Conservation (phyloP, 768 basidiomycete genomes). For the Leccinum pellstonianum region DNA sequence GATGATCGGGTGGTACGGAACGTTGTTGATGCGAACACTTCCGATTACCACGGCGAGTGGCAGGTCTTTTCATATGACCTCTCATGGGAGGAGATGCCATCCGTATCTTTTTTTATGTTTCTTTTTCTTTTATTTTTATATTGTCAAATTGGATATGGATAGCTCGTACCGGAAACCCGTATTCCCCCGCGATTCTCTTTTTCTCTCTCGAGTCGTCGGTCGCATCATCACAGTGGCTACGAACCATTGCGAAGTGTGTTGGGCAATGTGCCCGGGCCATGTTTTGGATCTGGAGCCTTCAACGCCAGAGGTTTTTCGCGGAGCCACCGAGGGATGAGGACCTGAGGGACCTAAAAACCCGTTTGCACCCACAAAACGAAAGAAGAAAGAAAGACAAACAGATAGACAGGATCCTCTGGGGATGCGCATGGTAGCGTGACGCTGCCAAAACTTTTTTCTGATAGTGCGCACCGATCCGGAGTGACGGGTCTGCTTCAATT, state of each 20-base stretch:
- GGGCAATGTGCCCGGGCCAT: slow-evolving; percentile 11
- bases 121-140: slow-evolving; percentile 1
- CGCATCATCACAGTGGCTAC: neutral
- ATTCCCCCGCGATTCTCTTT: neutral
- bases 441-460: neutral
- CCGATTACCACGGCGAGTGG: slow-evolving; percentile 26
- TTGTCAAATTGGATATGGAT: slow-evolving; percentile 21
- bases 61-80: slow-evolving; percentile 20
- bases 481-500: slow-evolving; percentile 1
- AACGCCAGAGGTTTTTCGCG: slow-evolving; percentile 15
- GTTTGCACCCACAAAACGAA: neutral
- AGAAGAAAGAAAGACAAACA: neutral
- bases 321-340: slow-evolving; percentile 4
- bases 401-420: slow-evolving; percentile 1
- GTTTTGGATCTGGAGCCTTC: slow-evolving; percentile 13
- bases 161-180: slow-evolving; percentile 14
- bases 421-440: slow-evolving; percentile 10
- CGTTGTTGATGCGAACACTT: slow-evolving; percentile 7
- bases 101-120: slow-evolving; percentile 8
- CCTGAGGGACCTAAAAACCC: slow-evolving; percentile 2
- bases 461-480: slow-evolving; percentile 12
- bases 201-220: neutral
- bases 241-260: slow-evolving; percentile 3
- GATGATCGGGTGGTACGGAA: slow-evolving; percentile 15
- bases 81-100: slow-evolving; percentile 13